These are phyloP conservation scores for Rhododendron mucronatum DNA, from an alignment of 148 eudicot genomes.

Conservation along the genomic window DNA sequence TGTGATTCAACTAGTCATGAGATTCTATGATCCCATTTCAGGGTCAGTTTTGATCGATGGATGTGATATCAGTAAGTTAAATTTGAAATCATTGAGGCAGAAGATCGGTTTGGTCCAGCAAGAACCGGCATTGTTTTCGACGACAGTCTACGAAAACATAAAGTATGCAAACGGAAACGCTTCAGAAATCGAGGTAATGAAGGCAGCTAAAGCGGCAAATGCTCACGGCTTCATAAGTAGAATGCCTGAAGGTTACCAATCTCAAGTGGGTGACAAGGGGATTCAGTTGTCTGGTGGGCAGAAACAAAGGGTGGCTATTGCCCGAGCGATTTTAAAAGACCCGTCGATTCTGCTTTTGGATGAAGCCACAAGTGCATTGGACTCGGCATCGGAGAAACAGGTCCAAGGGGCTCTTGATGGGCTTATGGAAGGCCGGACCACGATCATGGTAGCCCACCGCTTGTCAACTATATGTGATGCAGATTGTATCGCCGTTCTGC, in stretches of 20 bases:
- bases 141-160: slow-evolving; percentile 64
- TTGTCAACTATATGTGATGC: slow-evolving; percentile 51
- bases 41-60: slow-evolving; percentile 54
- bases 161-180: slow-evolving; percentile 55
- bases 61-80: slow-evolving; percentile 38
- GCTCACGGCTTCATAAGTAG: slow-evolving; percentile 60
- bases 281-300: slow-evolving; percentile 76
- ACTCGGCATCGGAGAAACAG: slow-evolving; percentile 48
- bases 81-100: slow-evolving; percentile 47
- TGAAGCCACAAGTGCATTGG: slow-evolving; percentile 85
- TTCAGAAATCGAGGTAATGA: slow-evolving; percentile 59
- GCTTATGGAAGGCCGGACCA: slow-evolving; percentile 60
- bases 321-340: slow-evolving; percentile 66
- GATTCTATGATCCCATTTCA: slow-evolving; percentile 62
- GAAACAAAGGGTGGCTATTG: slow-evolving; percentile 79
- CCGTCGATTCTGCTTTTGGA: slow-evolving; percentile 62
- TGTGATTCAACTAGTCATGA: slow-evolving; percentile 41
- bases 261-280: slow-evolving; percentile 62
- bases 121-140: slow-evolving; percentile 72
- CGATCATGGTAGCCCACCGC: slow-evolving; percentile 61
- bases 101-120: slow-evolving; percentile 69
- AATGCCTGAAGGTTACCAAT: slow-evolving; percentile 61
- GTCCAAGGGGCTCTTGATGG: slow-evolving; percentile 66
- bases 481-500: slow-evolving; percentile 52
- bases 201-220: slow-evolving; percentile 71